These are phyloP conservation scores for Mycena galericulata DNA, from an alignment of 768 basidiomycete genomes.

Conservation along the genomic window DNA sequence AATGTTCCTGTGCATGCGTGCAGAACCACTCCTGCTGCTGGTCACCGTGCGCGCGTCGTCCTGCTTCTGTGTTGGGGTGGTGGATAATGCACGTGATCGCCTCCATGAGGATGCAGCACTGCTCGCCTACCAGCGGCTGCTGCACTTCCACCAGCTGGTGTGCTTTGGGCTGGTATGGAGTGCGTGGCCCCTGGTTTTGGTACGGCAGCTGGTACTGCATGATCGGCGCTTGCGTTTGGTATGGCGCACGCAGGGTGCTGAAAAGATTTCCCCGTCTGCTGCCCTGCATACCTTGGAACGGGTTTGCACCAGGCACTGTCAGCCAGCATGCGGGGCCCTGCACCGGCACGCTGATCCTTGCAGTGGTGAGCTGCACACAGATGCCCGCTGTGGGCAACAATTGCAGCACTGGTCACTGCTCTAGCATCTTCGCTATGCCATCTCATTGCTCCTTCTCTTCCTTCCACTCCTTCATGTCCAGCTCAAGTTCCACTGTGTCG, in stretches of 20 bases:
- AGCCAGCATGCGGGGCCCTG: constrained; percentile 14
- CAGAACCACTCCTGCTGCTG: too few relatives aligned
- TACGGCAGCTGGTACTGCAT: too few relatives aligned
- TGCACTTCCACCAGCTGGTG: not conserved
- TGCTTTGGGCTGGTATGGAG: not conserved
- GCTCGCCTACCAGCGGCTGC: not conserved
- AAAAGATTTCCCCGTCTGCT: constrained; percentile 12
- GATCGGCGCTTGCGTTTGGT: too few relatives aligned
- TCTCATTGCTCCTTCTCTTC: not conserved
- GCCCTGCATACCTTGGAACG: not conserved
- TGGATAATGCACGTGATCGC: not conserved
- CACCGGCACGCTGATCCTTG: constrained; percentile 3
- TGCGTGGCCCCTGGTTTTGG: not conserved
- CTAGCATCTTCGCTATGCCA: not conserved
- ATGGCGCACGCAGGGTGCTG: not conserved
- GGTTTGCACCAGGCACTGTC: not conserved
- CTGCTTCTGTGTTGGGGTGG: too few relatives aligned
- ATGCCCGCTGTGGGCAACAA: constrained; percentile 14
- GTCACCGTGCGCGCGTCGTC: too few relatives aligned
- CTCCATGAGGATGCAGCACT: not conserved
- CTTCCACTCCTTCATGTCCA: not conserved
- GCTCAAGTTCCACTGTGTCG: constrained; percentile 3
- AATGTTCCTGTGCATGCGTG: too few relatives aligned
- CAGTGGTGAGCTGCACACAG: constrained; percentile 8
- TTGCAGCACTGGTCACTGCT: not conserved